phyloP scores from a whole-genome alignment of 306 rosid species.

The Psophocarpus tetragonolobus region DNA sequence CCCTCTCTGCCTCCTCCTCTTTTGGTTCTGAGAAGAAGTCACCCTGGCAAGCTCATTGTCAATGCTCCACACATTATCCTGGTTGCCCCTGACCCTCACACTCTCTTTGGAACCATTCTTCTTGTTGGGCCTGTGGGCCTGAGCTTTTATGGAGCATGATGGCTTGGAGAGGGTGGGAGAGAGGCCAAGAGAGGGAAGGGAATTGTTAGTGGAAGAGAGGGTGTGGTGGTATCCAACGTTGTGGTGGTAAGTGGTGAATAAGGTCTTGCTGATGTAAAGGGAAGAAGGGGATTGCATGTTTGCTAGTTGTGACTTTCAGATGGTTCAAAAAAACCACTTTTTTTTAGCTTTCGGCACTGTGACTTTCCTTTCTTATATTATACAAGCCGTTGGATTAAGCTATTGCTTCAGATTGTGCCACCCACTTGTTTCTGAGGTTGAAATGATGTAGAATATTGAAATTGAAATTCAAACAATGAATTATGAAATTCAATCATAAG shows the following conservation, averaged over 20 bases:
- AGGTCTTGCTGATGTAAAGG: conserved; percentile 33
- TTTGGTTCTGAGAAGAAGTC: conserved; percentile 41
- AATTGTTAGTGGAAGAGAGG: conserved; percentile 44
- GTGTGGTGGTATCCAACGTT: conserved; percentile 40
- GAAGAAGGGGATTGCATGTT: conserved; percentile 55
- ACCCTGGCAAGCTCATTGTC: conserved; percentile 66
- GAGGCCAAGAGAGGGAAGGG: conserved; percentile 41
- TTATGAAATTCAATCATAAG: no score
- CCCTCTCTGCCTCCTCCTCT: conserved; percentile 44
- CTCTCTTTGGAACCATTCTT: conserved; percentile 32
- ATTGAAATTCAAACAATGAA: no score
- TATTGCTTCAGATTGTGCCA: no score
- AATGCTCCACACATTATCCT: conserved; percentile 88
- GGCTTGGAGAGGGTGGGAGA: background rate
- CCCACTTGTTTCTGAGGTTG: no score
- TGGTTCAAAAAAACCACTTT: background rate
- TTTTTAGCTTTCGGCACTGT: background rate
- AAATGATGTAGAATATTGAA: no score
- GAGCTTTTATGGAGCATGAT: conserved; percentile 38
- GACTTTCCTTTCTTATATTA: no score
- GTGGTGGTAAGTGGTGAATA: conserved; percentile 35
- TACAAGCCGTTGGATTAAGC: no score
- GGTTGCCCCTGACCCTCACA: conserved; percentile 53
- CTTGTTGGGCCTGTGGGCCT: conserved; percentile 40
- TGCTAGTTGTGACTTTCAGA: background rate